Evolutionary conservation across 495 filamentous ascomycete species (phyloP).

Genomic region (Tirmania nivea): DNA sequence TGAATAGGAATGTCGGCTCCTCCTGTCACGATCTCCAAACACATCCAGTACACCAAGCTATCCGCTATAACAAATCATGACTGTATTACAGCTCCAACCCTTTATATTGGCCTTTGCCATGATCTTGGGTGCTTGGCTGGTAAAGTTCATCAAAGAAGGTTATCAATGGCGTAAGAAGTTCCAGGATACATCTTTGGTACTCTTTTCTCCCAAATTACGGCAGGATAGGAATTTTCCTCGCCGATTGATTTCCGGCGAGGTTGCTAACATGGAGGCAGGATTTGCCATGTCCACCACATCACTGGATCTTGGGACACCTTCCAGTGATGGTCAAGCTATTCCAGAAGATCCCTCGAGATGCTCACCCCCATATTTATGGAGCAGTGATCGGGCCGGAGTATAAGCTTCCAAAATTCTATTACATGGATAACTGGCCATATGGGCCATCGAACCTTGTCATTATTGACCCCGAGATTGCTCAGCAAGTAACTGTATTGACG

Average conservation of each 20-base stretch:
- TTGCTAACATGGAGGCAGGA: not conserved
- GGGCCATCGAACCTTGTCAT: constrained; percentile 20
- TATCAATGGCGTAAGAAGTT: not conserved
- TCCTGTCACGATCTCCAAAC: no score
- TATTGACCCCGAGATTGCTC: constrained; percentile 20
- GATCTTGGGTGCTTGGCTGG: not conserved
- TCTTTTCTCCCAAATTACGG: no score
- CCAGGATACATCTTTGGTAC: not conserved
- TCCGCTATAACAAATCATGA: no score
- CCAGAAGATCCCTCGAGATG: constrained; percentile 11
- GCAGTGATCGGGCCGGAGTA: constrained; percentile 10
- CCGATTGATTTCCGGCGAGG: not conserved
- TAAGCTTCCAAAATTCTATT: constrained; percentile 16
- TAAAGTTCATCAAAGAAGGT: not conserved
- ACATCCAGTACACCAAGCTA: no score
- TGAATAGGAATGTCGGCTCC: no score
- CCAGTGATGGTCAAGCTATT: constrained; percentile 11
- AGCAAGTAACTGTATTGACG: constrained; percentile 20
- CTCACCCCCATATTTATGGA: constrained; percentile 1
- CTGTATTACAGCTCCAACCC: no score
- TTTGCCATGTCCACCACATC: constrained; percentile 23
- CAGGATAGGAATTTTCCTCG: not conserved
- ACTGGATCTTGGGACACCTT: constrained; percentile 23
- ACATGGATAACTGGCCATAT: constrained; percentile 29
- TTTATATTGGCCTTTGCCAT: no score